Evolutionary conservation across 2,329 filamentous ascomycete genomes (phyloP).

Genomic region (Didymella glomerata): DNA sequence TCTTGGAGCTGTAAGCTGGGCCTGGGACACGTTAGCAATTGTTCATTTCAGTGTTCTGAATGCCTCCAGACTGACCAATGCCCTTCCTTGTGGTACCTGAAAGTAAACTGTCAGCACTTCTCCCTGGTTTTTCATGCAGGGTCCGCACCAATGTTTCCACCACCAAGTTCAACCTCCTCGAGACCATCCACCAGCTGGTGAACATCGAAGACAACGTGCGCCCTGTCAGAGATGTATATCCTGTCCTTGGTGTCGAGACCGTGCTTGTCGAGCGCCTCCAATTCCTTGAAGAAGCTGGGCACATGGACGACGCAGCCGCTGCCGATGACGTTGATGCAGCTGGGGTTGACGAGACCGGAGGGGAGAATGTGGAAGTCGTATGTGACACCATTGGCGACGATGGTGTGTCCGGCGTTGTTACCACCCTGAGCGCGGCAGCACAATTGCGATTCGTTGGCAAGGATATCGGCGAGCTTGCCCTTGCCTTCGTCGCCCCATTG

Average conservation of each 20-base stretch:
- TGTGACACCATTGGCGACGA: constrained; percentile 57
- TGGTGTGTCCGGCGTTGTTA: constrained; percentile 64
- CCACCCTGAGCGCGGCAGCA: constrained; percentile 68
- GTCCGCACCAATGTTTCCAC: constrained; percentile 53
- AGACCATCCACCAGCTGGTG: constrained; percentile 74
- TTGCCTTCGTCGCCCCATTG: constrained; percentile 70
- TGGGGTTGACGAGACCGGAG: constrained; percentile 75
- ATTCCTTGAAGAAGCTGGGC: constrained; percentile 72
- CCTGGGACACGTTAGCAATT: constrained; percentile 30
- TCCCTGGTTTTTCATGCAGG: constrained; percentile 21
- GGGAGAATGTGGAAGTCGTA: constrained; percentile 54
- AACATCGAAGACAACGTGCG: constrained; percentile 70
- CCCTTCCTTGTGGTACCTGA: constrained; percentile 62
- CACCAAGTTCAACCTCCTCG: constrained; percentile 65
- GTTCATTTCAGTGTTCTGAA: background rate
- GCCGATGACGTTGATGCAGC: constrained; percentile 75
- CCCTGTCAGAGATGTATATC: constrained; percentile 70
- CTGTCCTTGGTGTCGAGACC: constrained; percentile 66
- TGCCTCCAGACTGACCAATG: constrained; percentile 49
- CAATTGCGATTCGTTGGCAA: constrained; percentile 61
- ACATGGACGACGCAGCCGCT: constrained; percentile 73
- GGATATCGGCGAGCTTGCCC: constrained; percentile 68
- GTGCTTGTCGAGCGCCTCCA: constrained; percentile 67
- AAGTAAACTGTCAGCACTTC: constrained; percentile 42
- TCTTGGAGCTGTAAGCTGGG: constrained; percentile 70